Evolutionary conservation across 2,329 filamentous ascomycete species (phyloP).

Genomic region (Bretziella fagacearum): DNA sequence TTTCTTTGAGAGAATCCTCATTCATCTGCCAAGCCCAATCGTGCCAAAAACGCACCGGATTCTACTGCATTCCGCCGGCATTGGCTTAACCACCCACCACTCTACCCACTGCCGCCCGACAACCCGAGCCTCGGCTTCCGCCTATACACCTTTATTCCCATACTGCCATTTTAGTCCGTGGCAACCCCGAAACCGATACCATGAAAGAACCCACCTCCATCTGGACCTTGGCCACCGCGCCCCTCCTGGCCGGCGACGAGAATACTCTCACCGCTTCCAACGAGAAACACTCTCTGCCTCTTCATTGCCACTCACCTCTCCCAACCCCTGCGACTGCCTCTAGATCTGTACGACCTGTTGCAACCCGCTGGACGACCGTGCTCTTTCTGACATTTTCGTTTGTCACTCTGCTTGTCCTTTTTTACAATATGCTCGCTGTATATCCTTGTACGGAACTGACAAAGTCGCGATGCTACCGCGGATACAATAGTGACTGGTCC

Average conservation of each 20-base stretch:
- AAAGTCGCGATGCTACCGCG: constrained; percentile 20
- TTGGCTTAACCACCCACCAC: no score
- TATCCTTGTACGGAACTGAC: constrained; percentile 17
- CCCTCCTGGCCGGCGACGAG: not conserved
- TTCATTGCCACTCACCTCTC: not conserved
- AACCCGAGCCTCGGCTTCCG: no score
- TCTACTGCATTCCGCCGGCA: no score
- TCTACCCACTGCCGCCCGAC: no score
- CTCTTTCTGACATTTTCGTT: constrained; percentile 9
- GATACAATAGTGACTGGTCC: constrained; percentile 24
- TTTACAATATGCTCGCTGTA: constrained; percentile 18
- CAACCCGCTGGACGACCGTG: constrained; percentile 2
- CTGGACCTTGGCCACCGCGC: not conserved
- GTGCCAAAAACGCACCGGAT: no score
- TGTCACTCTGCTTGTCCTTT: constrained; percentile 16
- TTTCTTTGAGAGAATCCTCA: no score
- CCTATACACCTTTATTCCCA: no score
- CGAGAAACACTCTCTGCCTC: not conserved
- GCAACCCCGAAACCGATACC: not conserved
- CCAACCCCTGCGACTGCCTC: not conserved
- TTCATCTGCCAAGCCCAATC: no score
- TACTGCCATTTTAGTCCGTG: no score
- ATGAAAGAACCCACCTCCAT: not conserved
- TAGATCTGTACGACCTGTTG: not conserved
- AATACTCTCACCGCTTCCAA: not conserved